Base-by-base conservation (phyloP, 2,329 filamentous ascomycete species). In the Aspergillus udagawae region DNA sequence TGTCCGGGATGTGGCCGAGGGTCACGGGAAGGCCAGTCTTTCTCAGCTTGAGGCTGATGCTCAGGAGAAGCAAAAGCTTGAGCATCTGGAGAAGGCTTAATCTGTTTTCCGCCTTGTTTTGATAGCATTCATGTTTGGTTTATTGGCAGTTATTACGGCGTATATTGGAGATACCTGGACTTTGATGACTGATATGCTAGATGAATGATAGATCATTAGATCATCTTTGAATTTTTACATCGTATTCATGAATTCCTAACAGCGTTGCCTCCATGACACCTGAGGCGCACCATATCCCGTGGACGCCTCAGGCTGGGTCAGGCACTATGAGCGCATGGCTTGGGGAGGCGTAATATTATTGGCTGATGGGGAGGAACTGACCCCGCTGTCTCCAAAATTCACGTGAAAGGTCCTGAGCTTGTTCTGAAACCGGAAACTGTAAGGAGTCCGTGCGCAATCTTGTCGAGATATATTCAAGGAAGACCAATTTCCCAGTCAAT, bases 1-100 rank as follows among this genome's bases (percentile, higher is more conserved):
- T 52, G 76, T 81, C 4, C 65, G 74, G 27, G 78, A 80, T 51
- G 55, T 74, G 17, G 58, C 63, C 0, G 57, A 49, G 14, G 58
- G 52, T 1, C 51, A 49, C n/a, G 62, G 59, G 3, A 64, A 67
- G 28, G 71, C 54, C 27, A 67, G 66, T 23, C 65, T 76, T 48
- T 64, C 66, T 3, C 70, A 76, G 48, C 57, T 76, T 14, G 75
- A 77, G 68, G 61, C 61, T 5, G 68, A 70, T 50, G 70, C 70
- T 10, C 63, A 65, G 45, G 66, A 67, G 54, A 72, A 73, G 63
- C 62, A 70, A 14, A 63, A 56, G 50, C 51, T 58, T 27, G 67
- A 70, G 61, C 60, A 65, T 49, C 62, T 64, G 23, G 63, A 64
- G 62, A 60, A 54, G 52, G 53, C 62, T 17, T 62, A 41, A 52